Base-by-base conservation (phyloP, 768 basidiomycete species). In the Rhodotorula kratochvilovae region DNA sequence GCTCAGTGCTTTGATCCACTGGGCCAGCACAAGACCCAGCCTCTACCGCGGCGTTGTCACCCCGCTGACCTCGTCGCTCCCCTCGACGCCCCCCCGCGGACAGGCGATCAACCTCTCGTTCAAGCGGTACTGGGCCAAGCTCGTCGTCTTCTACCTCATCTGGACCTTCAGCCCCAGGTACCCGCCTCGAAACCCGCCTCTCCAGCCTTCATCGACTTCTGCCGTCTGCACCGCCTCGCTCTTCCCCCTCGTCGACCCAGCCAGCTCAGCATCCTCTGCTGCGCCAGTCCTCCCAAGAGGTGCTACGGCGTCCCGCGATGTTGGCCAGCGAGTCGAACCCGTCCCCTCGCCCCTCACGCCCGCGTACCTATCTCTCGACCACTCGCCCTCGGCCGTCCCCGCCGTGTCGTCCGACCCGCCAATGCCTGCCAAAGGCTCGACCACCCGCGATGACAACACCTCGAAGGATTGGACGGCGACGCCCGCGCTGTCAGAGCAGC, bases 81-180 rank as follows among this genome's bases (percentile, higher is more conserved):
- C 45, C 17, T 17, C 45, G 45, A 4, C 17, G 4, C 15, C 35
- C 10, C 23, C 45, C 3, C 21, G 15, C 45, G 1, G 19, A 23
- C 45, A 46, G 45, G 29, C 23, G 21, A 10, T 10, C 46, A 1
- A 10, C 45, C 5, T 46, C 45, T 7, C 8, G 45, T 46, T 46
- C 25, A 46, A 48, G 33, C 48, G 36, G 25, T 63, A 39, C 36
- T 27, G n/a, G 35, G 29, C 61, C 8, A 63, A 63, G 36, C 2
- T 63, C 61, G 36, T 50, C 61, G 50, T 63, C 50, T 42, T 63
- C 25, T 51, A 53, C 50, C 50, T 53, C 51, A 36, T 63, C 1
- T 63, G 61, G 61, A 27, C 50, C 16, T 53, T 29, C n/a, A 39
- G 36, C 12, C 61, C 61, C 5, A 11, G 50, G 1, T 53, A 39